These are phyloP conservation scores for Fagus crenata DNA, from an alignment of 306 rosid species.

Conservation along the genomic window DNA sequence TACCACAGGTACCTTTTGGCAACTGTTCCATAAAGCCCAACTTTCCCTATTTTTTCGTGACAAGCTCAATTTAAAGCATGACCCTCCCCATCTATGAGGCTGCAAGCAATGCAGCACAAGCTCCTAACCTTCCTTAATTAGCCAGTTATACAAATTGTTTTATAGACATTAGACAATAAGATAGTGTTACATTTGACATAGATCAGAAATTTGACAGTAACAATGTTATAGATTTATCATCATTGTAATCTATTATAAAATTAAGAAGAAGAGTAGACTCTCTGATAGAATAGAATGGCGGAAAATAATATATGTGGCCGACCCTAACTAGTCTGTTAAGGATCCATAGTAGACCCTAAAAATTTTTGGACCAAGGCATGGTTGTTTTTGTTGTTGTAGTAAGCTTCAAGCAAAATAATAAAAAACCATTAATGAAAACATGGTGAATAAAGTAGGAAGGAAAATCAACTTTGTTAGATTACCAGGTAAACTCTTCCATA, in stretches of 20 bases:
- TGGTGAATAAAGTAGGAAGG: conserved; percentile 14
- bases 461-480: conserved; percentile 27
- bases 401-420: not conserved
- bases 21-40: not conserved
- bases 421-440: conserved; percentile 1
- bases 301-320: no score
- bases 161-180: not conserved
- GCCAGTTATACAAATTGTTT: not conserved
- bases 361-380: no score
- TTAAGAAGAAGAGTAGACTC: not conserved
- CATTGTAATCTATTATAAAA: not conserved
- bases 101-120: conserved; percentile 1
- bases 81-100: not conserved
- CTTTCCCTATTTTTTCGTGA: not conserved
- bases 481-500: conserved; percentile 96
- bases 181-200: not conserved
- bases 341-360: no score
- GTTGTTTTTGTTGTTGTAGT: not conserved
- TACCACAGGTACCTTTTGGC: not conserved
- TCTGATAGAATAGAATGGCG: no score
- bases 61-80: not conserved
- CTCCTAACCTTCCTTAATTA: not conserved
- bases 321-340: no score
- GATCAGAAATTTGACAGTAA: not conserved
- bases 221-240: not conserved